phyloP scores from a whole-genome alignment of 2,329 filamentous ascomycete genomes.

The Colletotrichum sublineola region DNA sequence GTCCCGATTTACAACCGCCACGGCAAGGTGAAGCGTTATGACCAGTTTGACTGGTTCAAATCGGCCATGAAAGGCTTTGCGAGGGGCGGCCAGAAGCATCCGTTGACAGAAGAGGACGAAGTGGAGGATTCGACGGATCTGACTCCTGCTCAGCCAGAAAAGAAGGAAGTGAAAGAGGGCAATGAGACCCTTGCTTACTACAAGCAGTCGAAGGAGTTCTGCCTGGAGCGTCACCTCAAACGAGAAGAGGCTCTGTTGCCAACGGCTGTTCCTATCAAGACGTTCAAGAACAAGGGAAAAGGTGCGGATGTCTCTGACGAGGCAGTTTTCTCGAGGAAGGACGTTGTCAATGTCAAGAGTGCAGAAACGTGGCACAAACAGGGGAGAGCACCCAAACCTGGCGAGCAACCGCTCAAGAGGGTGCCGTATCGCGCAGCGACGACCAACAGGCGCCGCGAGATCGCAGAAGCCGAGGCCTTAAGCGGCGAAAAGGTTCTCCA shows the following conservation, averaged over 20 bases:
- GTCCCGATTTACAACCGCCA: conserved; percentile 82
- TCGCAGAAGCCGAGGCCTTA: conserved; percentile 84
- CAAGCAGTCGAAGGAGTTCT: conserved; percentile 87
- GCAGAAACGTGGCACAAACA: conserved; percentile 99
- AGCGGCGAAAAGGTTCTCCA: conserved; percentile 89
- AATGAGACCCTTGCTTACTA: conserved; percentile 89
- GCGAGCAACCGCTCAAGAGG: conserved; percentile 82
- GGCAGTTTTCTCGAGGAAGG: conserved; percentile 82
- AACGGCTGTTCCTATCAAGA: conserved; percentile 76
- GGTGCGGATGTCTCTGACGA: conserved; percentile 80
- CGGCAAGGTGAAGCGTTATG: conserved; percentile 82
- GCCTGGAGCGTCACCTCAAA: conserved; percentile 86
- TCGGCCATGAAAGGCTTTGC: conserved; percentile 81
- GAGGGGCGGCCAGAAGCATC: conserved; percentile 61
- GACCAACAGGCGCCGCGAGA: conserved; percentile 85
- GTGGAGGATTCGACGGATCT: conserved; percentile 84
- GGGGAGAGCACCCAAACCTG: conserved; percentile 80
- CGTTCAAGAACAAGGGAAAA: conserved; percentile 82
- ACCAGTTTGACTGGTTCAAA: conserved; percentile 91
- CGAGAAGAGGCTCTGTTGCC: conserved; percentile 89
- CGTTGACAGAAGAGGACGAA: conserved; percentile 80
- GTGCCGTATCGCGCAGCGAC: conserved; percentile 95
- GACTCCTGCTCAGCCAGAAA: conserved; percentile 78
- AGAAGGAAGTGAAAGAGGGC: conserved; percentile 79
- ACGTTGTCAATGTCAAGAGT: conserved; percentile 88